Percentiles rank a stretch among this genome's conserved stretches.
Conservation (phyloP, 2,329 filamentous ascomycete genomes). For the Byssochlamys sp. region DNA sequence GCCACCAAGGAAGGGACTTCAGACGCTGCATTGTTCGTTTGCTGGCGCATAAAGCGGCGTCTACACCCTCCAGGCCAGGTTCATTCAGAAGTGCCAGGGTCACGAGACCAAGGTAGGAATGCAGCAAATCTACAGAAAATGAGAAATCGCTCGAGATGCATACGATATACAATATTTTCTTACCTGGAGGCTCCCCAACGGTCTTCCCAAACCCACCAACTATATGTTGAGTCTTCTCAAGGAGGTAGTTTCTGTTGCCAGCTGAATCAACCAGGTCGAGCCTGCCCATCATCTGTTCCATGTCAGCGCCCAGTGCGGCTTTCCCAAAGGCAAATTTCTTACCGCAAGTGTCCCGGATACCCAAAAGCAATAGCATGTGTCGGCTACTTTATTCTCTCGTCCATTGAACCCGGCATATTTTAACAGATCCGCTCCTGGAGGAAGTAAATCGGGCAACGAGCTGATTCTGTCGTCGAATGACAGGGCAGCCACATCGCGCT, state of each 20-base stretch:
- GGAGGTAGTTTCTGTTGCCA: constrained; percentile 64
- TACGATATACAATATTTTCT: constrained; percentile 7
- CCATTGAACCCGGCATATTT: constrained; percentile 73
- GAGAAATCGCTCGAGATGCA: constrained; percentile 26
- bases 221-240: constrained; percentile 75
- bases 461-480: constrained; percentile 17
- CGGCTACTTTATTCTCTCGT: constrained; percentile 77
- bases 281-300: constrained; percentile 47
- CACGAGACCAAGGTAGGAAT: constrained; percentile 79
- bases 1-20: constrained; percentile 33
- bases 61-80: constrained; percentile 57
- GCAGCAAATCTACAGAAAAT: constrained; percentile 57
- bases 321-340: constrained; percentile 8
- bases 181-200: constrained; percentile 58
- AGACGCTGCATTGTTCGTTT: constrained; percentile 34
- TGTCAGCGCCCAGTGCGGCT: background rate
- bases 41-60: constrained; percentile 68
- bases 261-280: constrained; percentile 48
- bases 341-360: constrained; percentile 56
- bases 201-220: constrained; percentile 75
- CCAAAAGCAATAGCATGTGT: constrained; percentile 97
- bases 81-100: constrained; percentile 67
- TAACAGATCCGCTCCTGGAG: constrained; percentile 21
- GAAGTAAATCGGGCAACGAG: constrained; percentile 17
- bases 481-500: constrained; percentile 5